Evolutionary conservation across 1,284 basidiomycete genomes (phyloP), one percentile per base, ranked within the genome.

Genomic region (Cryptococcus wingfieldii): DNA sequence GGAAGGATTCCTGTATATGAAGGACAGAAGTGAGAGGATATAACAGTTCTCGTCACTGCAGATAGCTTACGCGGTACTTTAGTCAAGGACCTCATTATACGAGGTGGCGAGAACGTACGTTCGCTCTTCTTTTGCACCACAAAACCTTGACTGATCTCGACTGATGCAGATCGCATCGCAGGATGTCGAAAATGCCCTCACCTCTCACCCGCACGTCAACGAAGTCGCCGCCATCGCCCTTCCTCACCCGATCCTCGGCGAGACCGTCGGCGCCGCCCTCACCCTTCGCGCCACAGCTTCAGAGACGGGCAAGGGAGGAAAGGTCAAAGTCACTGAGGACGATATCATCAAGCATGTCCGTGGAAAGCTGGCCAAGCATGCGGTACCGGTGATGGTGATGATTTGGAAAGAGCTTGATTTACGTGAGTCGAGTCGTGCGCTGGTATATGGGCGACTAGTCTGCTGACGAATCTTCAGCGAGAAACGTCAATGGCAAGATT

Each of bases 71-170:
- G 31, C 10, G 31, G 14, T 19, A 23, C 8, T 18, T 10, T 41
- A 66, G 65, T 68, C 14, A 75, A 75, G 61, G 74, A 75, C 56
- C 62, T 75, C 23, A 72, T 75, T 42, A 72, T 75, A 28, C 68
- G 74, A 1, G 72, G 72, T n/a, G 74, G 74, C 1, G 74, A 75
- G 55, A 75, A 75, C 48, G 69, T 71, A 37, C 50, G 68, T 59
- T 4, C 31, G 10, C 31, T 10, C 31, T 50, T 41, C 31, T 34
- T 34, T 6, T 10, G 10, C 10, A 34, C 6, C 31, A 34, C 31
- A 34, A 34, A 34, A 6, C 7, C 31, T 10, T 34, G 31, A 34
- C 31, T 34, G 37, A 38, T 34, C 10, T 34, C 31, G 31, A 34
- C 31, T 34, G 0, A 39, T n/a, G 19, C 50, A 71, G 67, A 72